Evolutionary conservation across 148 eudicot species (phyloP), one percentile per base, ranked within the genome.

Genomic region (Bassia scoparia): DNA sequence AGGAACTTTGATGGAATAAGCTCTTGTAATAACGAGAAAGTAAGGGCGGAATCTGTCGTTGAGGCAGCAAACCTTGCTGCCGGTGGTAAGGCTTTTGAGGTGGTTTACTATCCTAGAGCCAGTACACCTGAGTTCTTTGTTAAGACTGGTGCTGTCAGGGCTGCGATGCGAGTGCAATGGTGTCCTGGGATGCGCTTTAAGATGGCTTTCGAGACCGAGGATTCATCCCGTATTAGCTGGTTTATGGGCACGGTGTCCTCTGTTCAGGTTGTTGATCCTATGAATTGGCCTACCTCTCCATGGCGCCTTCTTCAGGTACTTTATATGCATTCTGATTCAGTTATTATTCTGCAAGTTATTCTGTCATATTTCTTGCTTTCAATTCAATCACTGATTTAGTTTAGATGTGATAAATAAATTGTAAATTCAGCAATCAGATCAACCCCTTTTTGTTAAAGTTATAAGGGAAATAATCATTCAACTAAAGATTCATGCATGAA

Each of bases 161-260:
- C 85, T 15, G 90, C 99, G 1, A 84, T 91, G 92, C 76, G 88
- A 55, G 80, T 85, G 23, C 91, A 89, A 3, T 91, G 99, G 99
- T 89, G 83, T 60, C 67, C 89, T 12, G 99, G 97, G 61, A 91
- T 95, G 97, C 87, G 99, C 71, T 95, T 95, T 58, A 95, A 95
- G 83, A 95, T 95, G 99, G 86, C 99, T 46, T 95, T 95, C 46
- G 99, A 95, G 82, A 95, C 99, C 8, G 99, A 95, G 78, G 99
- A 91, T 86, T 95, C 97, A 1, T 95, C 99, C 9, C 82, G 99
- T 34, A 95, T 95, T 46, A 95, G 99, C 73, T 95, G 99, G 99
- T 95, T 91, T 77, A 95, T 95, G 99, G 99, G 99, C 15, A 95
- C 96, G 33, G 79, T 95, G 7, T 88, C 97, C 30, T 79, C 78